Percentiles rank a stretch among this genome's conserved stretches.
These are phyloP conservation scores for Trypanosoma caninum DNA, from an alignment of 208 protist genomes.

Conservation along the genomic window DNA sequence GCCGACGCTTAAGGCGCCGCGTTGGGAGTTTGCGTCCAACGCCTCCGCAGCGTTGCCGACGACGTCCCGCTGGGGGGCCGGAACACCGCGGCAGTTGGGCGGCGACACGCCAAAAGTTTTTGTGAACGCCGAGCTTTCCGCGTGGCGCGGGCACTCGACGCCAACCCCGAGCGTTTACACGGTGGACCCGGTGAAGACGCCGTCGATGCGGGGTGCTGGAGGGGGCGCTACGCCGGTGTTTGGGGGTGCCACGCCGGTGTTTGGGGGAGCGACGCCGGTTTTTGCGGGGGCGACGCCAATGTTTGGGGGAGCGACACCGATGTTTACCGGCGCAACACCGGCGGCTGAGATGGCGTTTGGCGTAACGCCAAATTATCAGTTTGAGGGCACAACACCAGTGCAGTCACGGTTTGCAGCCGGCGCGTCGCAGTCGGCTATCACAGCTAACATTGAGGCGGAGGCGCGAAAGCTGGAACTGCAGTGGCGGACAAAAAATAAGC, in stretches of 20 bases:
- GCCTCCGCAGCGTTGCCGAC: constrained; percentile 24
- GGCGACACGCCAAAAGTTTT: constrained; percentile 54
- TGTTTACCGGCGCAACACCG: constrained; percentile 33
- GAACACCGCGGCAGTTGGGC: constrained; percentile 74
- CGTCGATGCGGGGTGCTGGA: constrained; percentile 26
- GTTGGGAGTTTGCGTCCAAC: constrained; percentile 40
- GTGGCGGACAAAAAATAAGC: constrained; percentile 84
- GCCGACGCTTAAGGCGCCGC: constrained; percentile 53
- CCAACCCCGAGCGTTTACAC: constrained; percentile 53
- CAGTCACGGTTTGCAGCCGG: constrained; percentile 70
- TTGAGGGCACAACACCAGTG: constrained; percentile 77
- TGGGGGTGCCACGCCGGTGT: constrained; percentile 14
- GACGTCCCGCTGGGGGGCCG: constrained; percentile 65
- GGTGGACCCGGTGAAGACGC: constrained; percentile 51
- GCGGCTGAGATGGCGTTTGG: constrained; percentile 44
- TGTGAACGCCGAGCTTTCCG: constrained; percentile 37
- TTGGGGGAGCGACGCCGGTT: constrained; percentile 43
- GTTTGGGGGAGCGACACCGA: constrained; percentile 26
- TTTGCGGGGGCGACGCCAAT: constrained; percentile 44
- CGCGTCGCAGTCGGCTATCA: constrained; percentile 62
- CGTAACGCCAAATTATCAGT: constrained; percentile 86
- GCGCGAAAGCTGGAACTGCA: constrained; percentile 78
- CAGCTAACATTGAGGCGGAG: constrained; percentile 63
- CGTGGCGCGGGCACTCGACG: constrained; percentile 74
- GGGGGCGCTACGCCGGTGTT: background rate